Percentiles rank a stretch among this genome's conserved stretches.
Evolutionary conservation across 352 stramenopile genomes (phyloP).

Genomic region (Pythium rhizo-oryzae): DNA sequence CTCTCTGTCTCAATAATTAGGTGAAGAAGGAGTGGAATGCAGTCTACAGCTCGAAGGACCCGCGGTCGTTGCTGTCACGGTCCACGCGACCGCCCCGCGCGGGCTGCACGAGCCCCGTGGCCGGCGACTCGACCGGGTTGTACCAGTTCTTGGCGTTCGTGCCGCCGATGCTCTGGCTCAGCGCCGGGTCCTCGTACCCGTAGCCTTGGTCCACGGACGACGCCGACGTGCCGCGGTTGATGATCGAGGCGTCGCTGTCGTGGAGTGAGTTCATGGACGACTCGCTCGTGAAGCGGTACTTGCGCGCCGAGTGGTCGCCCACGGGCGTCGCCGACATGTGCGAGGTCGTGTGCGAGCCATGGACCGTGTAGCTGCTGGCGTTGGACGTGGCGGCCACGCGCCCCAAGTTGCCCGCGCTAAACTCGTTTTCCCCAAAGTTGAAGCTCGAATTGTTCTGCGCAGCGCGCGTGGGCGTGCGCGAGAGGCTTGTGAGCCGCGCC

Average conservation of each 20-base stretch:
- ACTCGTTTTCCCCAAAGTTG: slow-evolving; percentile 3
- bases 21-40: not conserved
- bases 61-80: slow-evolving; percentile 40
- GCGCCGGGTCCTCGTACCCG: slow-evolving; percentile 32
- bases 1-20: slow-evolving; percentile 21
- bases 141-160: slow-evolving; percentile 45
- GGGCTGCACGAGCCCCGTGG: slow-evolving; percentile 28
- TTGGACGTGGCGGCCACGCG: not conserved
- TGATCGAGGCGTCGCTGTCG: slow-evolving; percentile 19
- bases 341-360: slow-evolving; percentile 1
- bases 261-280: slow-evolving; percentile 40
- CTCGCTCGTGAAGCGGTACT: slow-evolving; percentile 42
- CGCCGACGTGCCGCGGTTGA: slow-evolving; percentile 29
- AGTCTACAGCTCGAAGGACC: slow-evolving; percentile 71
- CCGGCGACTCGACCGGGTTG: slow-evolving; percentile 55
- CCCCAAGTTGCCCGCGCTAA: slow-evolving; percentile 2
- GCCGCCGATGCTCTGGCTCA: slow-evolving; percentile 20
- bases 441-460: slow-evolving; percentile 10
- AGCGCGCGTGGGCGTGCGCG: slow-evolving; percentile 17
- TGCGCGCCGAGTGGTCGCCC: not conserved
- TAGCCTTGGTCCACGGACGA: slow-evolving; percentile 31
- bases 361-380: slow-evolving; percentile 13
- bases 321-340: slow-evolving; percentile 3
- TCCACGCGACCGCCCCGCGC: slow-evolving; percentile 18
- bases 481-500: slow-evolving; percentile 17